Base-by-base conservation (phyloP, 306 rosid genomes). In the Cicer judaicum region DNA sequence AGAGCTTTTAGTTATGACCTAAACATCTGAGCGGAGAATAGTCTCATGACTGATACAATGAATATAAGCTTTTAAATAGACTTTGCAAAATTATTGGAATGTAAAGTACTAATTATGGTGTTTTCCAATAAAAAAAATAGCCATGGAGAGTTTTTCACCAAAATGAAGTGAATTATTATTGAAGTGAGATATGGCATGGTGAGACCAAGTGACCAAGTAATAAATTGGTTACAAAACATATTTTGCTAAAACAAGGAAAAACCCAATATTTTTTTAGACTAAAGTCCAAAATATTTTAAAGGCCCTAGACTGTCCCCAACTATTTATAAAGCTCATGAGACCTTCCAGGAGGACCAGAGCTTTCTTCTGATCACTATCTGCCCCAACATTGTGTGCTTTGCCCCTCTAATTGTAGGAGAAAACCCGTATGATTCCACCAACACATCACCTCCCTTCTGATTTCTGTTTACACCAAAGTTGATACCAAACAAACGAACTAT, bases 271-370 rank as follows among this genome's bases (percentile, higher is more conserved):
- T 56, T 67, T 61, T 60, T 64, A 75, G 48, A 62, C 68, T 54
- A 87, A 85, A 87, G 43, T 81, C 88, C 90, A 91, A 88, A 80
- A 72, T 60, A 63, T 64, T 57, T 84, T 65, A 70, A 77, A 86
- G 81, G 62, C 85, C 89, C 96, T 78, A 91, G 85, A 83, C 87
- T 82, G 88, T 82, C 87, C 92, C 83, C 87, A 70, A 83, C 92
- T 85, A 88, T 91, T 93, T 89, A 88, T 88, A 85, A 82, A 76
- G 59, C 71, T 76, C 80, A 82, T 69, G 69, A 84, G 68, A 62
- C 79, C 75, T 54, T 67, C 64, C 82, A 74, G 19, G 83, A 85
- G 85, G 84, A 54, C 79, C 81, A 81, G 83, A 68, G 72, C 79
- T 78, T 72, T 34, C 76, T 62, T 71, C 78, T 84, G 85, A 83